These are phyloP conservation scores for Spergularia marina DNA, from an alignment of 148 eudicot genomes.

Conservation along the genomic window DNA sequence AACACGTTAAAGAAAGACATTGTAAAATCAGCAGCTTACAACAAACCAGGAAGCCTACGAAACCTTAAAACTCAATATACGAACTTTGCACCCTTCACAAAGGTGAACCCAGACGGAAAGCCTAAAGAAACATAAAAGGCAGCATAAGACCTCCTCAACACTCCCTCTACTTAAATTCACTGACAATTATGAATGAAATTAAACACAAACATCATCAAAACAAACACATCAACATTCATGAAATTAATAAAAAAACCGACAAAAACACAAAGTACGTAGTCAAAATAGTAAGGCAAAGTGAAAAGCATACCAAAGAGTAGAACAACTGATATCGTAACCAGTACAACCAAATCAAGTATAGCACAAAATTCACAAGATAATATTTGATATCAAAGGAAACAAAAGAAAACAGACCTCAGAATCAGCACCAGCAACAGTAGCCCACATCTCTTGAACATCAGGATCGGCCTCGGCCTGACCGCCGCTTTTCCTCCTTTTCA, in stretches of 20 bases:
- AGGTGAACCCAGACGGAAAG: too few species aligned
- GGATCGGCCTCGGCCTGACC: slow-evolving; percentile 32
- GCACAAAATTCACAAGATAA: not conserved
- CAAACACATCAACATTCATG: too few species aligned
- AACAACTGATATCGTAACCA: not conserved
- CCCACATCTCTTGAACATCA: slow-evolving; percentile 98
- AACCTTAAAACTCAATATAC: too few species aligned
- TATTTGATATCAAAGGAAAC: not conserved
- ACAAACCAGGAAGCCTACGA: too few species aligned
- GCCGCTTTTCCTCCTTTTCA: slow-evolving; percentile 46
- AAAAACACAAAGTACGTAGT: too few species aligned
- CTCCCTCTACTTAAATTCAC: not conserved
- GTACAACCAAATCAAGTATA: not conserved
- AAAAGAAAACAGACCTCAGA: slow-evolving; percentile 63
- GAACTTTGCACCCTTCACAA: too few species aligned
- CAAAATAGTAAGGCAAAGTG: too few species aligned
- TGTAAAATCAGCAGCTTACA: not conserved
- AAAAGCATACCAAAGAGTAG: not conserved
- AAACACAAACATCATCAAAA: not conserved
- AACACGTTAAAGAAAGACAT: not conserved
- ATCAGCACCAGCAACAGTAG: slow-evolving; percentile 79
- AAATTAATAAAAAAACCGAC: too few species aligned
- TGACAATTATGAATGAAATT: not conserved
- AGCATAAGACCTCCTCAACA: not conserved
- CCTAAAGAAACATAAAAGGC: too few species aligned